phyloP scores from a whole-genome alignment of 2,329 filamentous ascomycete species.

The Paecilomyces dactylethromorphus region DNA sequence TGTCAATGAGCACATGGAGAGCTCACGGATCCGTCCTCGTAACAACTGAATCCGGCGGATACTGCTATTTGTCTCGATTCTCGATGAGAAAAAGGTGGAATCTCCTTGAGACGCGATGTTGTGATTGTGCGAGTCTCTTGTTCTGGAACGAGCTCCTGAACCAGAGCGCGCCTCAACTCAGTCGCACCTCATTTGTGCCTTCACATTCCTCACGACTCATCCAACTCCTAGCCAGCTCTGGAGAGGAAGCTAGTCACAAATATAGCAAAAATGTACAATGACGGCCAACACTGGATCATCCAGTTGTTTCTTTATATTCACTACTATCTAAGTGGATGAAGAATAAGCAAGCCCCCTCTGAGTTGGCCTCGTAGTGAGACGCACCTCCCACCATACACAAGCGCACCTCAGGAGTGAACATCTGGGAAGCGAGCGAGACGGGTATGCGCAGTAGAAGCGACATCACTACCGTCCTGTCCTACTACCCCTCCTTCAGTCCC shows the following conservation, averaged over 20 bases:
- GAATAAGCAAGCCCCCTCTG: too few relatives aligned
- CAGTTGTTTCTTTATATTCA: too few relatives aligned
- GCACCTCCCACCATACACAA: too few relatives aligned
- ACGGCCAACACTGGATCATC: too few relatives aligned
- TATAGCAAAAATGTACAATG: background rate
- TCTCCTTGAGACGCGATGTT: background rate
- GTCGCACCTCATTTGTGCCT: background rate
- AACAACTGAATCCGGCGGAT: background rate
- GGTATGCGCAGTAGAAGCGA: too few relatives aligned
- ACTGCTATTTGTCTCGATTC: background rate
- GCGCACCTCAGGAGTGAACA: too few relatives aligned
- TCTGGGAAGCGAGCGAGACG: too few relatives aligned
- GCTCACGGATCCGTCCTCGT: background rate
- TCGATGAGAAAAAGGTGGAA: background rate
- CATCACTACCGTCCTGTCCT: too few relatives aligned
- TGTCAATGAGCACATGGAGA: background rate
- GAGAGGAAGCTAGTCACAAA: background rate
- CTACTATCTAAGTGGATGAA: too few relatives aligned
- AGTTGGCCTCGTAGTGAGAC: too few relatives aligned
- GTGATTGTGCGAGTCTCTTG: background rate
- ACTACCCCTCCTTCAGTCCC: too few relatives aligned
- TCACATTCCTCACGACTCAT: background rate
- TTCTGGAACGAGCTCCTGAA: background rate
- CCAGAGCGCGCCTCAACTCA: background rate
- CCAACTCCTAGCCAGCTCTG: background rate